phyloP scores from a whole-genome alignment of 2,329 filamentous ascomycete genomes.

The Colletotrichum acutatum region DNA sequence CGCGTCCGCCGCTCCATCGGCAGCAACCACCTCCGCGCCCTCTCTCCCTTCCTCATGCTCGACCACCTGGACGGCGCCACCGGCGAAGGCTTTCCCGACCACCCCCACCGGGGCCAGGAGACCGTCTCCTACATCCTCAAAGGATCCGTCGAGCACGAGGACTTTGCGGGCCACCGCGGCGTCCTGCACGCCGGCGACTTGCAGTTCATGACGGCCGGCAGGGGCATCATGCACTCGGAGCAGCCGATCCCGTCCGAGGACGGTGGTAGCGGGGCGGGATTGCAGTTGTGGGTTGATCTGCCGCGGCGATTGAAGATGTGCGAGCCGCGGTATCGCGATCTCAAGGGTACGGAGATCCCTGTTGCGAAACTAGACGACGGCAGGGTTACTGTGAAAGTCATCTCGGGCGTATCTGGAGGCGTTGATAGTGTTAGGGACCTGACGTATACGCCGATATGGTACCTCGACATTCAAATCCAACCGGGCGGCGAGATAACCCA shows the following conservation, averaged over 20 bases:
- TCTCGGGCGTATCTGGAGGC: conserved; percentile 84
- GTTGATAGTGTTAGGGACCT: conserved; percentile 89
- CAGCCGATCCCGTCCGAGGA: conserved; percentile 87
- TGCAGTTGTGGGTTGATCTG: conserved; percentile 96
- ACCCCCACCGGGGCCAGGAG: conserved; percentile 85
- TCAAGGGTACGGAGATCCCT: conserved; percentile 83
- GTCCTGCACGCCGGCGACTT: conserved; percentile 89
- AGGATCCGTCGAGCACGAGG: conserved; percentile 90
- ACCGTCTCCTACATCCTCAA: conserved; percentile 87
- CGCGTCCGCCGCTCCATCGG: conserved; percentile 89
- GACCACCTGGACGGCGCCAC: conserved; percentile 87
- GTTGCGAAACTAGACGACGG: conserved; percentile 74
- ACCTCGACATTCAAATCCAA: conserved; percentile 83
- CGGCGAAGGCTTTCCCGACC: conserved; percentile 90
- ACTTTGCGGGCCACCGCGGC: conserved; percentile 87
- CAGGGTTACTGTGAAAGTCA: conserved; percentile 86
- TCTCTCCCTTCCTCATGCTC: conserved; percentile 95
- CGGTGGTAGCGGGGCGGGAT: conserved; percentile 81
- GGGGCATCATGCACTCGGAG: conserved; percentile 93
- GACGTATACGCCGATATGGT: conserved; percentile 95
- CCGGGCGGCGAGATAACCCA: conserved; percentile 84
- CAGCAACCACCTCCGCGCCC: conserved; percentile 82
- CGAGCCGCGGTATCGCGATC: conserved; percentile 91
- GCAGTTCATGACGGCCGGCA: conserved; percentile 97
- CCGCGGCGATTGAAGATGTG: conserved; percentile 84